phyloP scores from a whole-genome alignment of 306 rosid genomes.

The Malus fusca region DNA sequence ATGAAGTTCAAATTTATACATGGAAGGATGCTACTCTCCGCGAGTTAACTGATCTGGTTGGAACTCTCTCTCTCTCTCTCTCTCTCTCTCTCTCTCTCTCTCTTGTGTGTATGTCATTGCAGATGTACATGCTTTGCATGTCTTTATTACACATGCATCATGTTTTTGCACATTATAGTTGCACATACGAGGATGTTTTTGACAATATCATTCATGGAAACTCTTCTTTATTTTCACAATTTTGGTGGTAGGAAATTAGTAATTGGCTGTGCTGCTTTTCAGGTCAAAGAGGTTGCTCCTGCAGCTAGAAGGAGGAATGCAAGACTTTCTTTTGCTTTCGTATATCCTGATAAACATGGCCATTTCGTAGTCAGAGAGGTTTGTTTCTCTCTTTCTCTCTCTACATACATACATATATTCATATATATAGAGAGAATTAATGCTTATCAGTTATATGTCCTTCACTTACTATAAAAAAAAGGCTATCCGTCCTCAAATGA shows the following conservation, averaged over 20 bases:
- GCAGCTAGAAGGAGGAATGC: constrained; percentile 86
- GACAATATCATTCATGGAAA: not conserved
- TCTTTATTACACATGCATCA: not conserved
- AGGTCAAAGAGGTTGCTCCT: constrained; percentile 96
- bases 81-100: not conserved
- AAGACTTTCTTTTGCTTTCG: constrained; percentile 82
- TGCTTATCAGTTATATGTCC: not conserved
- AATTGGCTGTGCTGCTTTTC: constrained; percentile 9
- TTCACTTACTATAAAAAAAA: not conserved
- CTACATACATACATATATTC: not conserved
- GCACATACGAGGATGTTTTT: not conserved
- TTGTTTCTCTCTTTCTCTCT: not conserved
- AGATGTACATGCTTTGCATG: not conserved
- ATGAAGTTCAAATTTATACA: constrained; percentile 94
- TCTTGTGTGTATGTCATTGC: not conserved
- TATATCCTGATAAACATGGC: constrained; percentile 86
- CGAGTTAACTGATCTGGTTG: constrained; percentile 82
- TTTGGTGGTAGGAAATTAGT: constrained; percentile 5
- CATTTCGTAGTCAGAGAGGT: constrained; percentile 77
- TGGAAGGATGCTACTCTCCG: constrained; percentile 96
- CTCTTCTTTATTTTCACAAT: not conserved
- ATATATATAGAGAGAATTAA: not conserved
- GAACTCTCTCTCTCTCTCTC: not conserved
- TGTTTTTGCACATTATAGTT: not conserved
- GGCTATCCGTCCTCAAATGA: not conserved